Percentiles rank a stretch among this genome's conserved stretches.
Evolutionary conservation across 2,329 filamentous ascomycete genomes (phyloP).

Genomic region (Fusarium sp.): DNA sequence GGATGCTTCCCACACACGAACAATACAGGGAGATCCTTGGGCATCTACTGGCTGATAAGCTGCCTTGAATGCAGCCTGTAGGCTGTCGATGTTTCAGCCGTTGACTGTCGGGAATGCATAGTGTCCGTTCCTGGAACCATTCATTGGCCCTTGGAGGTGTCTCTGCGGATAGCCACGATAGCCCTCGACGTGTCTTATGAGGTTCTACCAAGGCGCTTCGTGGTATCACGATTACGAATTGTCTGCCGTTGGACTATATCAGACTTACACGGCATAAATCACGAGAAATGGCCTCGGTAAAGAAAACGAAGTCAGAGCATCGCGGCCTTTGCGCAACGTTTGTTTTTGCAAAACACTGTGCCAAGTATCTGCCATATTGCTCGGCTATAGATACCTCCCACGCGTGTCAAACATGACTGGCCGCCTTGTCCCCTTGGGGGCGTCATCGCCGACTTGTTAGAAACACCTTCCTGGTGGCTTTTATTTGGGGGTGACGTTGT

Average conservation of each 20-base stretch:
- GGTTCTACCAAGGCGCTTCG: constrained; percentile 8
- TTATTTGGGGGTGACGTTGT: neutral
- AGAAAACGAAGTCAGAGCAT: neutral
- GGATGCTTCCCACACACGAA: constrained; percentile 6
- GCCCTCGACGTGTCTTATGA: constrained; percentile 19
- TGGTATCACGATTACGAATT: constrained; percentile 27
- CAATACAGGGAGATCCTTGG: constrained; percentile 15
- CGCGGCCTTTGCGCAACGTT: constrained; percentile 2
- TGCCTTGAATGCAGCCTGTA: constrained; percentile 14
- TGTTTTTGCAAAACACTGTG: constrained; percentile 1
- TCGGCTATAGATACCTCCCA: constrained; percentile 18
- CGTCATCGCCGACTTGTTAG: constrained; percentile 1
- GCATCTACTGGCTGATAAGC: constrained; percentile 5
- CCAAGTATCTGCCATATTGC: neutral
- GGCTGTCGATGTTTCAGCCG: neutral
- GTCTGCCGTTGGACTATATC: constrained; percentile 4
- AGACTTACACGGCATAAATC: constrained; percentile 21
- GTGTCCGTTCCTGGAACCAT: constrained; percentile 1
- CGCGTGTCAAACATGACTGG: constrained; percentile 12
- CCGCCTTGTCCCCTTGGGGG: constrained; percentile 12
- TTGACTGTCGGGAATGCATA: constrained; percentile 17
- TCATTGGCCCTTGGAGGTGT: constrained; percentile 1
- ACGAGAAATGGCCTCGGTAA: constrained; percentile 1
- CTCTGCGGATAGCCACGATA: constrained; percentile 8
- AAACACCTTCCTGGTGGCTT: constrained; percentile 3